Percentiles rank a stretch among this genome's conserved stretches.
Conservation (phyloP, 2,329 filamentous ascomycete genomes). For the Macrophomina phaseolina region DNA sequence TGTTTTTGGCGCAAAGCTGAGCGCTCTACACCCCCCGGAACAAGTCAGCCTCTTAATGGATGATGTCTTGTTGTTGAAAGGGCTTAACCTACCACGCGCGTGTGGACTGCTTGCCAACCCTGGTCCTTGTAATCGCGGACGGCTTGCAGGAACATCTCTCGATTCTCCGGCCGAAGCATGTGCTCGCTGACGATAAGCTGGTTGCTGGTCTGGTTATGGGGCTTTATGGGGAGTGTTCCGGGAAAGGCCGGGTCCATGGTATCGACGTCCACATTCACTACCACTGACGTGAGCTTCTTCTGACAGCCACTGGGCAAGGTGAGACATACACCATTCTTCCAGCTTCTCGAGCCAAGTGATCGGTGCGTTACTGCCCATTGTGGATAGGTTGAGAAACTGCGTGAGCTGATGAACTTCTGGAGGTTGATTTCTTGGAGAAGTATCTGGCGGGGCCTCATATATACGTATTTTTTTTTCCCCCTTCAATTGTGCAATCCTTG, state of each 20-base stretch:
- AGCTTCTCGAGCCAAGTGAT: constrained; percentile 53
- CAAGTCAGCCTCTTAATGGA: neutral
- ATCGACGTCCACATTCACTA: constrained; percentile 59
- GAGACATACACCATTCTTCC: constrained; percentile 47
- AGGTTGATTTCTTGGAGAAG: neutral
- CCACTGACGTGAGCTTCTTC: neutral
- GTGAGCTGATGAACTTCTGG: neutral
- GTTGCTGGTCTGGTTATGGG: constrained; percentile 59
- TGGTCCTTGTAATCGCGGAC: constrained; percentile 53
- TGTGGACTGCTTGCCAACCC: constrained; percentile 57
- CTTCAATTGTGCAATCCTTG: neutral
- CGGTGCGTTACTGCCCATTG: constrained; percentile 41
- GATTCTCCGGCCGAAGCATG: constrained; percentile 52
- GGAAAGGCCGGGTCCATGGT: constrained; percentile 60
- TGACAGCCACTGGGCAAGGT: neutral
- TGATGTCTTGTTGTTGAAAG: neutral
- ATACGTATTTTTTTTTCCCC: neutral
- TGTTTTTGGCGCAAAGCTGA: constrained; percentile 55
- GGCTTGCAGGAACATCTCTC: constrained; percentile 49
- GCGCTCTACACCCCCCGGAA: constrained; percentile 43
- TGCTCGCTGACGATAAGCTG: constrained; percentile 57
- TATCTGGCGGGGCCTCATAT: neutral
- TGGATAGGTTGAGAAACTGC: constrained; percentile 1
- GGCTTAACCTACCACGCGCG: constrained; percentile 46
- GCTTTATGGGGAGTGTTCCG: constrained; percentile 51